phyloP scores from a whole-genome alignment of 257 asterid genomes.

The Eustoma russellianum region DNA sequence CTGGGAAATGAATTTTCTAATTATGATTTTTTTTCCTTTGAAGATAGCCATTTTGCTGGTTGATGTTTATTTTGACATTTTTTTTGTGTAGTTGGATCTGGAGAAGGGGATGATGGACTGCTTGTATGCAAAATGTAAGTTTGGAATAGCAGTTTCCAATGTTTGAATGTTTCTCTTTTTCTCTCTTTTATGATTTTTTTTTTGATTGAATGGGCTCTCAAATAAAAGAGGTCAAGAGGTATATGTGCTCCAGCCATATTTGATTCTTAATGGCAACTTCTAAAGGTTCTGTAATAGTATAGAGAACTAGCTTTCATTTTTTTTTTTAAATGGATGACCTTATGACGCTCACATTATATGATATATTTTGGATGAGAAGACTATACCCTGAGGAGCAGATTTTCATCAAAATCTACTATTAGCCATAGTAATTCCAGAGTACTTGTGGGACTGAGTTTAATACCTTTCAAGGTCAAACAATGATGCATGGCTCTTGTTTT shows the following conservation, averaged over 20 bases:
- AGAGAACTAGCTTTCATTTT: not conserved
- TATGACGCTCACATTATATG: not conserved
- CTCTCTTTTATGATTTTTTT: not conserved
- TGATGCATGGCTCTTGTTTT: too few species aligned
- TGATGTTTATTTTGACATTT: not conserved
- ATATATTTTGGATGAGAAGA: not conserved
- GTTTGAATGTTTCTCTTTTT: not conserved
- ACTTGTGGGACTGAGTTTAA: too few species aligned
- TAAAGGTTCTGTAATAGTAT: too few species aligned
- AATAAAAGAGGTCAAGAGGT: too few species aligned
- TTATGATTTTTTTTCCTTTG: not conserved
- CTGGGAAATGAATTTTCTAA: not conserved
- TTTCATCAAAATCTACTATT: too few species aligned
- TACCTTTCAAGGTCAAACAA: too few species aligned
- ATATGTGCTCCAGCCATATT: not conserved
- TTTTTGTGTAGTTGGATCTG: conserved; percentile 64
- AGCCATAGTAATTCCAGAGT: too few species aligned
- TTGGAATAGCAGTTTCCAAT: not conserved
- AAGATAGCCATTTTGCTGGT: conserved; percentile 1
- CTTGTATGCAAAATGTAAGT: conserved; percentile 94
- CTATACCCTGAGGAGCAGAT: too few species aligned
- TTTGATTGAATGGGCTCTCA: too few species aligned
- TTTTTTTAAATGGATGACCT: not conserved
- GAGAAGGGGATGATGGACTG: conserved; percentile 99
- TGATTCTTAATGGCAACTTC: not conserved